Evolutionary conservation across 2,329 filamentous ascomycete species (phyloP), one percentile per base, ranked within the genome.

Genomic region (Neoascochyta sp.): DNA sequence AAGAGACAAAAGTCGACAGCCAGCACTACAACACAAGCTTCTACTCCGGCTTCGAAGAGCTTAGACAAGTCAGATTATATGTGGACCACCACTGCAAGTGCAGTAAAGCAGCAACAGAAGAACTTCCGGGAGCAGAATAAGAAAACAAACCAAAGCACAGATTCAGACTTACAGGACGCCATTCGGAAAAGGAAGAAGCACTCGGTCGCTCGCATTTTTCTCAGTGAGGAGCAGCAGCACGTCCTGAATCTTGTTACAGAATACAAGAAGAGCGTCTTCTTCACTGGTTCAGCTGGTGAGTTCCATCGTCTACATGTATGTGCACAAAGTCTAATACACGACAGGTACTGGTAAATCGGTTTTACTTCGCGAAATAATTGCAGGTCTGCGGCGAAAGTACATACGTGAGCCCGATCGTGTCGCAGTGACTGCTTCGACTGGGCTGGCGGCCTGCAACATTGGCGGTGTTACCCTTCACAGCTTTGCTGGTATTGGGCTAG

Each of bases 391-490:
- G 38, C 78, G 77, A 41, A 95, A 93, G 55, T 83, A 83, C 60
- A 68, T 66, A 3, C 74, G 76, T 27, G 86, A 95, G 44, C 80
- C 83, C 0, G 92, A 95, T 57, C 76, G 86, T 34, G 76, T 98
- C 23, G 90, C 90, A 4, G 85, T 98, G 15, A 96, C 92, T 1
- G 92, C 92, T 6, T 98, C 92, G 1, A 98, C 92, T 0, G 92
- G 92, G 25, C 74, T 98, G 30, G 93, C 92, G 27, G 92, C 92
- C 12, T 96, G 90, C 67, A 96, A 98, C 50, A 89, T 98, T 42
- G 90, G 89, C 19, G 92, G 92, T 52, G 86, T 94, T 32, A 98
- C 92, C 0, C 71, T 98, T 10, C 92, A 98, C 66, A 95, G 89
- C 61, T 98, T 95, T 66, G 76, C 90, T 9, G 92, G 92, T 3